phyloP scores from a whole-genome alignment of 345 rosid species.

The Odontarrhena argentea region DNA sequence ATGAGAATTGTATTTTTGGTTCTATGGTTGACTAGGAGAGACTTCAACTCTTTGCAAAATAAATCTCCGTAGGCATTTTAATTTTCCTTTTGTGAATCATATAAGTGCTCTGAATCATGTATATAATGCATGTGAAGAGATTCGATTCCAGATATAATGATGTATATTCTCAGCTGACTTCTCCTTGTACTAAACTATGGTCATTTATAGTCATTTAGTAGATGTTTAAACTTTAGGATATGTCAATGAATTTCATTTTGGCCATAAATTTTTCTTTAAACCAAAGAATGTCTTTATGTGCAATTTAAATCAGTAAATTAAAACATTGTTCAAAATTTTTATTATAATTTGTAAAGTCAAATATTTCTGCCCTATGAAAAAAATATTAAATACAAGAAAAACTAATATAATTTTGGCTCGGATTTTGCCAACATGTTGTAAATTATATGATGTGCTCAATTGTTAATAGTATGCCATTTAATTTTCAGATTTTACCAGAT shows the following conservation, averaged over 20 bases:
- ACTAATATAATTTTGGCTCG: background rate
- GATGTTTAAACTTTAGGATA: background rate
- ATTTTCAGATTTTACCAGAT: too few species aligned
- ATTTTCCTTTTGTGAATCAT: too few species aligned
- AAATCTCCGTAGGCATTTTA: background rate
- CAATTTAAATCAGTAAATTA: constrained; percentile 2
- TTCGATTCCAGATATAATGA: too few species aligned
- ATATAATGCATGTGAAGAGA: too few species aligned
- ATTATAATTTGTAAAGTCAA: too few species aligned
- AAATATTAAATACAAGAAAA: too few species aligned
- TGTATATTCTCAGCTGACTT: too few species aligned
- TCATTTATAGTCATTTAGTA: too few species aligned
- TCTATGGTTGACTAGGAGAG: constrained; percentile 8
- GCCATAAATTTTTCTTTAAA: background rate
- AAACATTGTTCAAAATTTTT: too few species aligned
- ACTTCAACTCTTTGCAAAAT: background rate
- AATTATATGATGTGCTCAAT: background rate
- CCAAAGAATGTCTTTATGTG: background rate
- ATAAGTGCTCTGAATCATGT: too few species aligned
- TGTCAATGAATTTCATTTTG: background rate
- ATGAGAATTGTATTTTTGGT: background rate
- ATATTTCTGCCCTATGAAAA: background rate
- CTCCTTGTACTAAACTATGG: too few species aligned
- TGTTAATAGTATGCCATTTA: too few species aligned
- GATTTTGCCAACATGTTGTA: background rate